These are phyloP conservation scores for Colletotrichum horii DNA, from an alignment of 2,329 filamentous ascomycete species.

Conservation along the genomic window DNA sequence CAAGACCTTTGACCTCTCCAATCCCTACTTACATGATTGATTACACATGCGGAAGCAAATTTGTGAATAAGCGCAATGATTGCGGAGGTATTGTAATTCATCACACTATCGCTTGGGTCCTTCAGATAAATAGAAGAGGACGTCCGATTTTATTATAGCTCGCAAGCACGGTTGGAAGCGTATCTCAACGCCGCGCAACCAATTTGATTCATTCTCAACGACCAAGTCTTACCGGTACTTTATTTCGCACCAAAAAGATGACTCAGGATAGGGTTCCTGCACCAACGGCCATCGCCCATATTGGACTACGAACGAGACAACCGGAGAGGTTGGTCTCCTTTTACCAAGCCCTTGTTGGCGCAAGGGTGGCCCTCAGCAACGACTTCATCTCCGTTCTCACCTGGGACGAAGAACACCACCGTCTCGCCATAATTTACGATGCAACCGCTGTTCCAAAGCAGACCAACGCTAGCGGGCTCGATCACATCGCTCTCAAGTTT, in stretches of 20 bases:
- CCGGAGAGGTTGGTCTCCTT: not conserved
- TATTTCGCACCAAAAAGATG: not conserved
- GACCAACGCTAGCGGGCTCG: not conserved
- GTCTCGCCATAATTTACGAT: not conserved
- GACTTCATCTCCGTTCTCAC: not conserved
- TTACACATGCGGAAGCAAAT: no score
- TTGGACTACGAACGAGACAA: not conserved
- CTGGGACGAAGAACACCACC: not conserved
- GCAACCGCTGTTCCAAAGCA: not conserved
- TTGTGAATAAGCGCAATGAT: no score
- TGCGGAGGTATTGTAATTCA: no score
- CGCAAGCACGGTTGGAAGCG: no score
- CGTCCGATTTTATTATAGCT: no score
- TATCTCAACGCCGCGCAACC: no score
- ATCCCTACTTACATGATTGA: no score
- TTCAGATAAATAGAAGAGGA: no score
- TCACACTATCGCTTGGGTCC: no score
- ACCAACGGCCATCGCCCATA: fast-evolving
- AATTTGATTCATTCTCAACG: fast-evolving
- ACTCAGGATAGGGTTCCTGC: fast-evolving
- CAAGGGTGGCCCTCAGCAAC: not conserved
- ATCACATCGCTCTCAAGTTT: not conserved
- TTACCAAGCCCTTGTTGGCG: not conserved
- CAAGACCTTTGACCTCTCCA: no score
- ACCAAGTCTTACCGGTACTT: fast-evolving